Evolutionary conservation across 495 filamentous ascomycete genomes (phyloP).

Genomic region (Thermothielavioides terrestris): DNA sequence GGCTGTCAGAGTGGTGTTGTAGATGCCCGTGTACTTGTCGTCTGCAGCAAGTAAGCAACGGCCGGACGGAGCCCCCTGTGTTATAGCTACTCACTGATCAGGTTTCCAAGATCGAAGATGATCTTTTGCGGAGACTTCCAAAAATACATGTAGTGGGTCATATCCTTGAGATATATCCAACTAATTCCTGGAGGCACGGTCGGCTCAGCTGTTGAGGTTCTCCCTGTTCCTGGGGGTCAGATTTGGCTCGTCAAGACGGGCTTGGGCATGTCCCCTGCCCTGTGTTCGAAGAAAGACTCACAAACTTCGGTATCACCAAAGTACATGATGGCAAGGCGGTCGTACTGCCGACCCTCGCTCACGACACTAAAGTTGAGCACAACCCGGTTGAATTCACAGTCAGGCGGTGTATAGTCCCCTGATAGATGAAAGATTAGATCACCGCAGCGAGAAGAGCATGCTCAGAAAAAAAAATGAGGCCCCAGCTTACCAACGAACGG

Average conservation of each 20-base stretch:
- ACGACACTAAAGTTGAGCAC: conserved; percentile 75
- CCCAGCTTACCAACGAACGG: conserved; percentile 63
- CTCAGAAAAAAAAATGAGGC: background rate
- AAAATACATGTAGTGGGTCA: conserved; percentile 63
- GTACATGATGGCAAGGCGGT: conserved; percentile 72
- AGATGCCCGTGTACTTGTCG: conserved; percentile 68
- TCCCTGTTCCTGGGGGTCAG: conserved; percentile 17
- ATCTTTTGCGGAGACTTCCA: conserved; percentile 61
- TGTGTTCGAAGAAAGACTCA: too few species aligned
- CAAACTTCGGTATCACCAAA: conserved; percentile 75
- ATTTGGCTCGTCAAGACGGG: background rate
- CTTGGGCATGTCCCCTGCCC: background rate
- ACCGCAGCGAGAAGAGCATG: background rate
- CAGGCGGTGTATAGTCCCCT: conserved; percentile 61
- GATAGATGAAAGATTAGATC: background rate
- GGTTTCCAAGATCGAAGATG: conserved; percentile 77
- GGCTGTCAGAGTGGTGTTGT: conserved; percentile 73
- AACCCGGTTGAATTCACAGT: conserved; percentile 68
- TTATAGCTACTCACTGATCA: conserved; percentile 35
- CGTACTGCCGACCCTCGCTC: conserved; percentile 67
- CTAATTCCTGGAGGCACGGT: conserved; percentile 54
- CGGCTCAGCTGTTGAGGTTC: conserved; percentile 84
- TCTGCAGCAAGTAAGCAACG: conserved; percentile 23
- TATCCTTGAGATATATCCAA: conserved; percentile 76
- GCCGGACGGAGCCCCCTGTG: background rate